These are phyloP conservation scores for Sequoia sempervirens DNA, from an alignment of 75 land plant species.

Conservation along the genomic window DNA sequence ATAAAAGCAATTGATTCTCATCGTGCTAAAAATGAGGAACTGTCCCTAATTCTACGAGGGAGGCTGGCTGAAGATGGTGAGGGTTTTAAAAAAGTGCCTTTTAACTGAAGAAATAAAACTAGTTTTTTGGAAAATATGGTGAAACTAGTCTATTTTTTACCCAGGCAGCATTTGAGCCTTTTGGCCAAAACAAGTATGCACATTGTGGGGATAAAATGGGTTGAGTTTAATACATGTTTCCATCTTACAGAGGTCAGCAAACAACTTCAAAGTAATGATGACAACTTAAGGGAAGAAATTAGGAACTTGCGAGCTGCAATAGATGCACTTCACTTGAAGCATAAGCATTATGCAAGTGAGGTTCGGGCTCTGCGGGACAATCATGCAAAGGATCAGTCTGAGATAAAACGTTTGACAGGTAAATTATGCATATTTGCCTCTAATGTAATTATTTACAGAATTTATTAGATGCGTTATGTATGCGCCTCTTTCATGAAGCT, in stretches of 20 bases:
- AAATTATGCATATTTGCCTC: slow-evolving; percentile 4
- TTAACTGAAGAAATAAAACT: neutral
- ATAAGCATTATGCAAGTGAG: slow-evolving; percentile 48
- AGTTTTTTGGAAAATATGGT: neutral
- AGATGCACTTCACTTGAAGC: slow-evolving; percentile 71
- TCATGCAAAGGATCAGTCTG: slow-evolving; percentile 67
- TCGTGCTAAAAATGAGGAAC: slow-evolving; percentile 45
- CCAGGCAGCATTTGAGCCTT: neutral
- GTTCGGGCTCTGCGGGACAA: slow-evolving; percentile 40
- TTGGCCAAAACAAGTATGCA: neutral
- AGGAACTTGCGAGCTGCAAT: slow-evolving; percentile 35
- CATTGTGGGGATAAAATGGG: neutral
- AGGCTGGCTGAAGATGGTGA: slow-evolving; percentile 53
- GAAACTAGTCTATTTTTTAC: neutral
- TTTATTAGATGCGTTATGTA: neutral
- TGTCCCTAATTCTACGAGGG: slow-evolving; percentile 22
- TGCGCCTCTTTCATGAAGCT: neutral
- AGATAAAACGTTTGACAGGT: slow-evolving; percentile 56
- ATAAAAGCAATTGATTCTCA: slow-evolving; percentile 48
- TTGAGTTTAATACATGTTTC: slow-evolving; percentile 1
- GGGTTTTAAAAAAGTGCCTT: neutral
- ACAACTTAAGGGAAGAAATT: slow-evolving; percentile 44
- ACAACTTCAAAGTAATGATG: slow-evolving; percentile 25
- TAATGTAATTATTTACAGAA: neutral
- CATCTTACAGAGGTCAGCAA: slow-evolving; percentile 26